Evolutionary conservation across 768 basidiomycete species (phyloP).

Genomic region (Lactifluus piperatus): DNA sequence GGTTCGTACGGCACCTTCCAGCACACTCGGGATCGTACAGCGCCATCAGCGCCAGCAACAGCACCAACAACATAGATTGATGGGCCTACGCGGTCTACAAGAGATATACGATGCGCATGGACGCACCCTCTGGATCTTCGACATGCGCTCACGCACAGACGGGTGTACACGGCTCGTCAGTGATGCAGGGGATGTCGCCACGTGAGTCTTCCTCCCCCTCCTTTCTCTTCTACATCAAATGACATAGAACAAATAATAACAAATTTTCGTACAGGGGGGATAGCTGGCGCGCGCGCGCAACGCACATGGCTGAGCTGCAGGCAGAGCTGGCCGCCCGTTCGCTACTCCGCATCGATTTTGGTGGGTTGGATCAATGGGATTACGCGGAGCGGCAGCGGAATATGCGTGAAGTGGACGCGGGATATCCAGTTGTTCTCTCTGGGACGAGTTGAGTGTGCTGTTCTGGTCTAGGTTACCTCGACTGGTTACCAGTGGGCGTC

Average conservation of each 20-base stretch:
- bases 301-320: conserved; percentile 67
- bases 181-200: conserved; percentile 48
- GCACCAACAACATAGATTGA: conserved; percentile 45
- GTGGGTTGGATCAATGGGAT: conserved; percentile 70
- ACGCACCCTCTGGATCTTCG: conserved; percentile 68
- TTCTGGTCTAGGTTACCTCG: too few species aligned
- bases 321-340: conserved; percentile 50
- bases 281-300: conserved; percentile 68
- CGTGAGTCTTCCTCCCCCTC: conserved; percentile 38
- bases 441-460: neutral
- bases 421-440: neutral
- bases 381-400: conserved; percentile 54
- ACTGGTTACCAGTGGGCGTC: too few species aligned
- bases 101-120: conserved; percentile 53
- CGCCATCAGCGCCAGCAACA: conserved; percentile 34
- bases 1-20: conserved; percentile 42
- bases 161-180: conserved; percentile 60
- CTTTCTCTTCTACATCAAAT: neutral
- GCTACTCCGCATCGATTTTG: conserved; percentile 70
- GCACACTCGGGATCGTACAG: conserved; percentile 25
- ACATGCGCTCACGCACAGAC: conserved; percentile 54
- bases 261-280: conserved; percentile 45
- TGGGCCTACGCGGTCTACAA: conserved; percentile 58
- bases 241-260: too few species aligned
- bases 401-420: conserved; percentile 41